Evolutionary conservation across 2,329 filamentous ascomycete species (phyloP), one percentile per base, ranked within the genome.

Genomic region (Blastomyces gilchristii): DNA sequence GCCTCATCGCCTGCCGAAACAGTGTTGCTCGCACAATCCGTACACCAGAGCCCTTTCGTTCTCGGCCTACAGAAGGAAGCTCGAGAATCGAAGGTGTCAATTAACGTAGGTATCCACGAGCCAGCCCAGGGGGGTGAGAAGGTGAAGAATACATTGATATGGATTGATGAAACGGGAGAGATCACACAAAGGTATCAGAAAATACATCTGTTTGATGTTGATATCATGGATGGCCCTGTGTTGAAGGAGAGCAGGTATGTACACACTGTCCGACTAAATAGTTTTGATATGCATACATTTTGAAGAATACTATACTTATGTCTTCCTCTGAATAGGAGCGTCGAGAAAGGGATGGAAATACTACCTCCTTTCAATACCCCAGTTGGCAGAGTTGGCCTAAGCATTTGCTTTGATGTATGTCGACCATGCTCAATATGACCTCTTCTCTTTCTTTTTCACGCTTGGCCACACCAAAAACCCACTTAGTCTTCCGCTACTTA

Each of bases 91-190:
- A 75, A 75, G 0, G 76, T 97, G 5, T 84, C 87, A 34, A 88
- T 97, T 64, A 90, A 91, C 72, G 91, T 96, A 41, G 93, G 93
- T 3, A 86, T 97, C 66, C 93, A 97, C 76, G 89, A 93, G 66
- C 86, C 88, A 1, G 81, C 82, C 22, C 70, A 79, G 1, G 73
- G 77, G 50, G 75, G 74, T 22, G 77, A 79, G 49, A 80, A 81
- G 62, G 80, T 89, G 49, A 83, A 82, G 65, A 89, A 89, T 70
- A 85, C 83, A 0, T 77, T 86, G 37, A 78, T 89, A 56, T 89
- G 86, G 85, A 89, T 90, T 66, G 77, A 85, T 68, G 80, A 82
- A 52, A 69, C 77, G 0, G 87, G 87, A 0, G 71, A 79, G 4
- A 85, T 89, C 37, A 75, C 76, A 0, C 80, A 86, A 16, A 78